A percentile compares a stretch with the other conserved stretches of the same genome.
Evolutionary conservation across 371 early-diverging fungal species (phyloP).

Genomic region (Saksenaea oblongispora): DNA sequence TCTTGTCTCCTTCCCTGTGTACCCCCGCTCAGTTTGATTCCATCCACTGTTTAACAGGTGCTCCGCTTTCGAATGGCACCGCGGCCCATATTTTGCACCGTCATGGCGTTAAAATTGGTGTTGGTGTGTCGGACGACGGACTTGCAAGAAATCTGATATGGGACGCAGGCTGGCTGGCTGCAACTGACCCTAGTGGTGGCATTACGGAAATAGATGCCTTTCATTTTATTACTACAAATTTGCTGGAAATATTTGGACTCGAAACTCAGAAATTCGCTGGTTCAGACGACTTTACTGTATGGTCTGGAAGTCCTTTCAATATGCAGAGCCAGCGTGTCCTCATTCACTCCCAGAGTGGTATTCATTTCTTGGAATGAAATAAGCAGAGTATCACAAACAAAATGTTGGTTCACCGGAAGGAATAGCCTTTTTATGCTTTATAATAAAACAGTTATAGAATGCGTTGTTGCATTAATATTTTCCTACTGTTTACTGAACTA

Average conservation of each 20-base stretch:
- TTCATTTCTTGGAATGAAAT: neutral
- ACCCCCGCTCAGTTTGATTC: slow-evolving; percentile 68
- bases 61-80: slow-evolving; percentile 59
- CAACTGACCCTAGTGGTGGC: slow-evolving; percentile 29
- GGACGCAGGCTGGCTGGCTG: slow-evolving; percentile 78
- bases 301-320: slow-evolving; percentile 59
- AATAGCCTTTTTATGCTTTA: no score
- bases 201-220: slow-evolving; percentile 66
- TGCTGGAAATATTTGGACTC: slow-evolving; percentile 65
- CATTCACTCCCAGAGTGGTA: slow-evolving; percentile 22
- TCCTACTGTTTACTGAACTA: no score
- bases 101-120: slow-evolving; percentile 66
- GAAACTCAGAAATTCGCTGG: neutral
- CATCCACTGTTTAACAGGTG: slow-evolving; percentile 66
- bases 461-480: no score
- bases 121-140: slow-evolving; percentile 62
- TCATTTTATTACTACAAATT: slow-evolving; percentile 70
- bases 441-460: no score
- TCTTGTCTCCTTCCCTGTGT: slow-evolving; percentile 68
- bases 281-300: slow-evolving; percentile 45
- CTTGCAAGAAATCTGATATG: slow-evolving; percentile 68
- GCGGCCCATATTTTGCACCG: slow-evolving; percentile 60
- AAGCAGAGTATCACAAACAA: no score
- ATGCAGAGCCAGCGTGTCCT: slow-evolving; percentile 48
- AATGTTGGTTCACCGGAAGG: no score